phyloP scores from a whole-genome alignment of 768 basidiomycete species.

The Galerina marginata region DNA sequence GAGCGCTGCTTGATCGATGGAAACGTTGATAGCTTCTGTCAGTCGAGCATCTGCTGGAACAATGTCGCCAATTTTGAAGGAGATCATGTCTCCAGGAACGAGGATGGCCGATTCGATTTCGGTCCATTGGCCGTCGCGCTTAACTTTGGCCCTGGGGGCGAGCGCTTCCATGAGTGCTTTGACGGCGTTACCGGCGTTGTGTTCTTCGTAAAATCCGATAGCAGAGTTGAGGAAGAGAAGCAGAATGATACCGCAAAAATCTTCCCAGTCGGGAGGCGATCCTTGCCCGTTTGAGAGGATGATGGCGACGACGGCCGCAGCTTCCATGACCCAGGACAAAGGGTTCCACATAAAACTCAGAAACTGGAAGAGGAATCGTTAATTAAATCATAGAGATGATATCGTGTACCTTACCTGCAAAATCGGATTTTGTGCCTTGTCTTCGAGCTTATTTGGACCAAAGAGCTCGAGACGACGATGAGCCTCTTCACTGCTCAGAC shows the following conservation, averaged over 20 bases:
- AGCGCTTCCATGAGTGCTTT: conserved; percentile 99
- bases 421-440: conserved; percentile 88
- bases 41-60: conserved; percentile 98
- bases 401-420: conserved; percentile 63
- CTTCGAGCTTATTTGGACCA: conserved; percentile 93
- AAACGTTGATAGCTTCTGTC: conserved; percentile 95
- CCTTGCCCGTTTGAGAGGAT: conserved; percentile 91
- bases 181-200: conserved; percentile 97
- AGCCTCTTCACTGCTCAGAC: conserved; percentile 83
- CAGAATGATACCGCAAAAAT: conserved; percentile 95
- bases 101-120: conserved; percentile 92
- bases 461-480: conserved; percentile 87
- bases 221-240: conserved; percentile 93
- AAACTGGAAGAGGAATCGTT: conserved; percentile 53
- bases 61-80: conserved; percentile 99
- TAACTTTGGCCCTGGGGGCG: conserved; percentile 95
- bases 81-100: conserved; percentile 94
- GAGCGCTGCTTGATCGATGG: conserved; percentile 97
- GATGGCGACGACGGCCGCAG: conserved; percentile 92
- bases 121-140: conserved; percentile 81
- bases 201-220: conserved; percentile 98
- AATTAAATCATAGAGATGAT: background rate
- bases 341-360: conserved; percentile 99
- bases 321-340: conserved; percentile 99
- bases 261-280: conserved; percentile 93